phyloP scores from a whole-genome alignment of 2,329 filamentous ascomycete species.

The Didymella pinodella region DNA sequence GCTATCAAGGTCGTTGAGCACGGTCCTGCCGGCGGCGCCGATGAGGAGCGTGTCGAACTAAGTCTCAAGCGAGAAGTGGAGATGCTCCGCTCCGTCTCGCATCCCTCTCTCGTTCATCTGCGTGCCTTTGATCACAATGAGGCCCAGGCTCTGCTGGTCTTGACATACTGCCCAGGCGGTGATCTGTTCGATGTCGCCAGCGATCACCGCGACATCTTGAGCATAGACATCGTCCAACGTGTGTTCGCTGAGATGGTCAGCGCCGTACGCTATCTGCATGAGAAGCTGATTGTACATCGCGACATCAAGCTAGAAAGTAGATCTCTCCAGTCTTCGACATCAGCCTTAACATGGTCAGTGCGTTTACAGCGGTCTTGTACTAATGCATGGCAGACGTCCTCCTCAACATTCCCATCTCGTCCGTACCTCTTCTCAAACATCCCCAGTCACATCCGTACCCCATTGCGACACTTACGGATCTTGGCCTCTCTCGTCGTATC shows the following conservation, averaged over 20 bases:
- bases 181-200: constrained; percentile 94
- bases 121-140: constrained; percentile 91
- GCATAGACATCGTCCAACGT: constrained; percentile 74
- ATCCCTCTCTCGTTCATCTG: constrained; percentile 89
- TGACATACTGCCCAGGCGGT: constrained; percentile 92
- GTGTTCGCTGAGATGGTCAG: constrained; percentile 90
- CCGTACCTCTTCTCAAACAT: constrained; percentile 70
- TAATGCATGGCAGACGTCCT: constrained; percentile 74
- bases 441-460: constrained; percentile 82
- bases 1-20: constrained; percentile 96
- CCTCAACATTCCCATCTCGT: constrained; percentile 77
- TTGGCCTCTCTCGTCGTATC: constrained; percentile 87
- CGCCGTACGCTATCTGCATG: constrained; percentile 86
- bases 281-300: constrained; percentile 86
- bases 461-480: constrained; percentile 86
- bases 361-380: constrained; percentile 32
- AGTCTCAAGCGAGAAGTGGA: constrained; percentile 94
- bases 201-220: constrained; percentile 71
- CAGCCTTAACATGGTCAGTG: constrained; percentile 29
- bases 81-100: constrained; percentile 85
- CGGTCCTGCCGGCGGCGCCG: constrained; percentile 90
- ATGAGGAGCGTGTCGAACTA: constrained; percentile 91
- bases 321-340: constrained; percentile 48
- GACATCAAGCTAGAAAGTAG: constrained; percentile 98
- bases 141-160: constrained; percentile 80